Conservation (phyloP, 176 grass and related monocot species). For the Canna indica region DNA sequence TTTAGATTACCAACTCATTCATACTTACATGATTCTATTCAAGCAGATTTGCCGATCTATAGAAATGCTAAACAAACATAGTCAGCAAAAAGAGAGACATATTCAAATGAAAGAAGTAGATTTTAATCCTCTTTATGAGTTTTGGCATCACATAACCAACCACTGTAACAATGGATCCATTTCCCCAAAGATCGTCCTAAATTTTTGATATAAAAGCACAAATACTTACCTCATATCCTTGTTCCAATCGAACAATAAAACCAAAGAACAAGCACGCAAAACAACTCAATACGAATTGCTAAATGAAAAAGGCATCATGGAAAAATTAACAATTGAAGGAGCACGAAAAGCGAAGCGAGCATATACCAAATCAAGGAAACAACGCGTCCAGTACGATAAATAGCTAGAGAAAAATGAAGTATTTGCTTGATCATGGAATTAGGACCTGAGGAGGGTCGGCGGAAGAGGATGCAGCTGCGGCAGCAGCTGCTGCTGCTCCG, state of each 20-base stretch:
- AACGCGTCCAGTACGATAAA: neutral
- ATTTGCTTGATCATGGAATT: neutral
- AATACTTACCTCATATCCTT: neutral
- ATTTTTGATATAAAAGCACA: neutral
- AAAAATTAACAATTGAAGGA: neutral
- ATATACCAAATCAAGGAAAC: neutral
- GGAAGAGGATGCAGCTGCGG: constrained; percentile 5
- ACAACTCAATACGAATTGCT: neutral
- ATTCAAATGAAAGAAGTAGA: neutral
- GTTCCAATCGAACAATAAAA: neutral
- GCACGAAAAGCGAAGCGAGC: neutral
- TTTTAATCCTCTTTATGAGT: neutral
- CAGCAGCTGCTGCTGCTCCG: constrained; percentile 31
- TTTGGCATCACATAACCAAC: neutral
- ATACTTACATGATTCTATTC: neutral
- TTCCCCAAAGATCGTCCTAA: neutral
- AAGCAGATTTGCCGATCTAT: neutral
- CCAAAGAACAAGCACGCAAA: neutral
- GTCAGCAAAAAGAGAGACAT: neutral
- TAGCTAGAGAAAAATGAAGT: neutral
- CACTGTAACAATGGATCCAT: neutral
- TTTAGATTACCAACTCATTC: neutral
- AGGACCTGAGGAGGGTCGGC: constrained; percentile 5
- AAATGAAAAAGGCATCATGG: neutral
- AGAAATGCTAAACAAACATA: neutral